Conservation (phyloP, 2,329 filamentous ascomycete genomes). For the Ceratocystis diversiconidia region DNA sequence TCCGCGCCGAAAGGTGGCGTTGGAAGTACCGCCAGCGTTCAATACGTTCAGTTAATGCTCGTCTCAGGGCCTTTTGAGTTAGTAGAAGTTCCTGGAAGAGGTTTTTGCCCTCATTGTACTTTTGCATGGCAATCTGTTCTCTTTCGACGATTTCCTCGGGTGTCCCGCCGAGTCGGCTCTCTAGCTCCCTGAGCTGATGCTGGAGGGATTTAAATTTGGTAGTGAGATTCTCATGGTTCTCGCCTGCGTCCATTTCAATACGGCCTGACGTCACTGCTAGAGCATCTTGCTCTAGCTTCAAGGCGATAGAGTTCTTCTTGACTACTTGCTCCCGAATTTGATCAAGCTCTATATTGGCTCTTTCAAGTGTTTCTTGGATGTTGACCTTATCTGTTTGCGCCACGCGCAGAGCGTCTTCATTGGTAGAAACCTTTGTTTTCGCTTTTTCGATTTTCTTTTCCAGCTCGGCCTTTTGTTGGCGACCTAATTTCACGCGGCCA, state of each 20-base stretch:
- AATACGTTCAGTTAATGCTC: conserved; percentile 54
- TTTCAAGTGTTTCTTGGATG: conserved; percentile 2
- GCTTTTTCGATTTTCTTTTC: neutral
- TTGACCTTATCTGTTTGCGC: conserved; percentile 13
- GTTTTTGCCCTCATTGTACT: conserved; percentile 29
- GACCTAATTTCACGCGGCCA: neutral
- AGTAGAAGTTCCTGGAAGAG: conserved; percentile 30
- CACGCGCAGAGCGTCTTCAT: conserved; percentile 26
- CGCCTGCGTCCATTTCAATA: conserved; percentile 31
- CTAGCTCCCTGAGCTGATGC: conserved; percentile 43
- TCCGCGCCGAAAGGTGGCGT: conserved; percentile 68
- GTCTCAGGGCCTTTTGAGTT: conserved; percentile 34
- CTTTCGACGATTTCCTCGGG: conserved; percentile 49
- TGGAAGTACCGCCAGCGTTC: conserved; percentile 71
- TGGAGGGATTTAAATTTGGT: conserved; percentile 40
- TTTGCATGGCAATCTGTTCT: conserved; percentile 29
- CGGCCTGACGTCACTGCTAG: conserved; percentile 33
- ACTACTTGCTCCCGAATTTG: conserved; percentile 27
- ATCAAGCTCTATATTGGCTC: conserved; percentile 35
- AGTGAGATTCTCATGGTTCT: conserved; percentile 44
- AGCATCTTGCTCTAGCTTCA: conserved; percentile 42
- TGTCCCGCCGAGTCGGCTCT: conserved; percentile 44
- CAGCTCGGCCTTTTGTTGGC: neutral
- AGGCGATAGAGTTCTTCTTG: conserved; percentile 29
- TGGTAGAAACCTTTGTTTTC: conserved; percentile 20